Percentiles rank a stretch among this genome's conserved stretches.
phyloP scores from a whole-genome alignment of 257 asterid genomes.

The Craterostigma plantagineum region DNA sequence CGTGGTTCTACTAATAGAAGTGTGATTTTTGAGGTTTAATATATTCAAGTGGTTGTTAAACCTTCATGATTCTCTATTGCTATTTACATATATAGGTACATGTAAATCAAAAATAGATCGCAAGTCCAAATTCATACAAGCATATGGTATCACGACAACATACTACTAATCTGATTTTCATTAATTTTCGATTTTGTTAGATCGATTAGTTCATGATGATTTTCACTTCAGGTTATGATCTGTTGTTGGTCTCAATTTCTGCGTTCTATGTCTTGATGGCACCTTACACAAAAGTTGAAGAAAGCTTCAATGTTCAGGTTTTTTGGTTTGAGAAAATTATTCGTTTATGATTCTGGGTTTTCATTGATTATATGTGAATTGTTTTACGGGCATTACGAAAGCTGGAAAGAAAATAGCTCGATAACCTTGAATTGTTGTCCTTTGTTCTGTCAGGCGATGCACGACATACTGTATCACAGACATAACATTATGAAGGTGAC shows the following conservation, averaged over 20 bases:
- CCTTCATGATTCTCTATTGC: too few species aligned
- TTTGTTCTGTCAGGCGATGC: slow-evolving; percentile 60
- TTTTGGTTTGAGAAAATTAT: not conserved
- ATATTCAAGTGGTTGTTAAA: too few species aligned
- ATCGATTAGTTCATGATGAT: not conserved
- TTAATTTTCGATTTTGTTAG: too few species aligned
- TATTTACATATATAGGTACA: too few species aligned
- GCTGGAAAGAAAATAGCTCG: not conserved
- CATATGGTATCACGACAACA: too few species aligned
- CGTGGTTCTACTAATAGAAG: too few species aligned
- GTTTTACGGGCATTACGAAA: not conserved
- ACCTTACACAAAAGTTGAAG: slow-evolving; percentile 95
- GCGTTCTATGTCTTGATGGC: slow-evolving; percentile 71
- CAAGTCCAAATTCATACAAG: too few species aligned
- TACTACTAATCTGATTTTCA: too few species aligned
- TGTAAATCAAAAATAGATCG: too few species aligned
- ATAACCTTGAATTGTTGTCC: not conserved
- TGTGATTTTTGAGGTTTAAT: too few species aligned
- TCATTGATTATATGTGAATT: not conserved
- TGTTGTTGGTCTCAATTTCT: slow-evolving; percentile 69
- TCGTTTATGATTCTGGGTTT: slow-evolving; percentile 1
- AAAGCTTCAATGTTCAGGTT: slow-evolving; percentile 95
- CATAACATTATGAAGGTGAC: slow-evolving; percentile 61
- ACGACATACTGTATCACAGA: slow-evolving; percentile 62
- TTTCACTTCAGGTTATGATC: slow-evolving; percentile 44